A percentile compares a stretch with the other conserved stretches of the same genome.
Evolutionary conservation across 768 basidiomycete genomes (phyloP).

Genomic region (Leccinum obscurum): DNA sequence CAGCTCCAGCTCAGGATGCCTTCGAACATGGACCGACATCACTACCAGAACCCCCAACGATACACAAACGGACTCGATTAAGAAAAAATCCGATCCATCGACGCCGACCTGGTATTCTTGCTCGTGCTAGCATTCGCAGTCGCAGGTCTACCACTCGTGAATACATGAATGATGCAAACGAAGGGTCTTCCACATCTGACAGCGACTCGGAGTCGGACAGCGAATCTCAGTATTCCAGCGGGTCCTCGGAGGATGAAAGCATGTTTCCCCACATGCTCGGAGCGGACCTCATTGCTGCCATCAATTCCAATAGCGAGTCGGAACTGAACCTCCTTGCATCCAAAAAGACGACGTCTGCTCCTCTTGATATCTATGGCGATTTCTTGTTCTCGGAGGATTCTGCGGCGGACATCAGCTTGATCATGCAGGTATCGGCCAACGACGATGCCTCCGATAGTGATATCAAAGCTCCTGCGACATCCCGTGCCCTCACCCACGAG

Average conservation of each 20-base stretch:
- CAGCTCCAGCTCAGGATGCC: background rate
- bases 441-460: slow-evolving; percentile 14
- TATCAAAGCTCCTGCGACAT: slow-evolving; percentile 6
- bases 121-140: slow-evolving; percentile 24
- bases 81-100: background rate
- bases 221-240: slow-evolving; percentile 22
- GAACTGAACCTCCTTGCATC: slow-evolving; percentile 15
- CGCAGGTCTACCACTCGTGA: slow-evolving; percentile 10
- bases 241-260: slow-evolving; percentile 19
- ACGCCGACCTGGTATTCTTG: slow-evolving; percentile 19
- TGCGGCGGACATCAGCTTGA: slow-evolving; percentile 20
- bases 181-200: slow-evolving; percentile 16
- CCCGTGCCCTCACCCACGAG: slow-evolving; percentile 20
- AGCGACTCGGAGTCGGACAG: slow-evolving; percentile 20
- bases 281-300: slow-evolving; percentile 28
- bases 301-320: slow-evolving; percentile 29
- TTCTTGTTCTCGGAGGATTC: slow-evolving; percentile 20
- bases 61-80: background rate
- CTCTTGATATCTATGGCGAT: slow-evolving; percentile 10
- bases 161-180: background rate
- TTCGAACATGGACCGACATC: background rate
- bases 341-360: background rate
- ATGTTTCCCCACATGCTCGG: slow-evolving; percentile 29
- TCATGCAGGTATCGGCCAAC: slow-evolving; percentile 21
- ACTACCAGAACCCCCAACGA: background rate